Evolutionary conservation across 805 yeast genomes (phyloP).

Genomic region (Starmerella stigmatis): DNA sequence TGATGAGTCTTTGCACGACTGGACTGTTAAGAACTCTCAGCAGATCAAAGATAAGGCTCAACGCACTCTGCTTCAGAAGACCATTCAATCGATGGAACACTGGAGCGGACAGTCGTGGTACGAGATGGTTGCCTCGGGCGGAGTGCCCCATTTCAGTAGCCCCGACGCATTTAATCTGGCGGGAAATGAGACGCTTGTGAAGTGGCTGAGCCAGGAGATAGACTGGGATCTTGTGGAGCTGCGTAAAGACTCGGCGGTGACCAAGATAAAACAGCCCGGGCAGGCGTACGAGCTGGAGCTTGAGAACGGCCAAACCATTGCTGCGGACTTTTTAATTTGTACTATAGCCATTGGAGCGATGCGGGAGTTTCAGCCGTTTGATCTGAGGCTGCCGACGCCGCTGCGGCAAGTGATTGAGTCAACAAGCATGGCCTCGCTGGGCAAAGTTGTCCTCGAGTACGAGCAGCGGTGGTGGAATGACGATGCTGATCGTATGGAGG

Average conservation of each 20-base stretch:
- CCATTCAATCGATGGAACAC: constrained; percentile 41
- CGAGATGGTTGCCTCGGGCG: constrained; percentile 55
- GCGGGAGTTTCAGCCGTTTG: constrained; percentile 39
- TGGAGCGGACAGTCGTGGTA: constrained; percentile 75
- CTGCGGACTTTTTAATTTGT: constrained; percentile 49
- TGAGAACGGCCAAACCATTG: constrained; percentile 29
- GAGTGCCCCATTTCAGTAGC: constrained; percentile 47
- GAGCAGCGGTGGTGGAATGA: constrained; percentile 51
- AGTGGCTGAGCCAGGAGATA: constrained; percentile 36
- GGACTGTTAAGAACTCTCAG: not conserved
- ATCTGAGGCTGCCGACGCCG: constrained; percentile 43
- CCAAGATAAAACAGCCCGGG: constrained; percentile 30
- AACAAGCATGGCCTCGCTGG: constrained; percentile 55
- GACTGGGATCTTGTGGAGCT: constrained; percentile 31
- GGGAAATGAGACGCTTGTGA: constrained; percentile 47
- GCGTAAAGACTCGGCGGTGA: constrained; percentile 36
- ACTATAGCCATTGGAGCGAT: constrained; percentile 69
- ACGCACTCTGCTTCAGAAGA: not conserved
- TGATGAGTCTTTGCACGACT: constrained; percentile 4
- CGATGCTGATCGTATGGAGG: constrained; percentile 39
- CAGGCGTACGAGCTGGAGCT: constrained; percentile 26
- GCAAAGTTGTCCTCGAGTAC: constrained; percentile 63
- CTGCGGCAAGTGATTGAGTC: constrained; percentile 34
- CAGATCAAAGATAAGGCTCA: not conserved
- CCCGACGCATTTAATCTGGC: constrained; percentile 56